phyloP scores from a whole-genome alignment of 805 yeast species.

The Wickerhamomyces queroliae region DNA sequence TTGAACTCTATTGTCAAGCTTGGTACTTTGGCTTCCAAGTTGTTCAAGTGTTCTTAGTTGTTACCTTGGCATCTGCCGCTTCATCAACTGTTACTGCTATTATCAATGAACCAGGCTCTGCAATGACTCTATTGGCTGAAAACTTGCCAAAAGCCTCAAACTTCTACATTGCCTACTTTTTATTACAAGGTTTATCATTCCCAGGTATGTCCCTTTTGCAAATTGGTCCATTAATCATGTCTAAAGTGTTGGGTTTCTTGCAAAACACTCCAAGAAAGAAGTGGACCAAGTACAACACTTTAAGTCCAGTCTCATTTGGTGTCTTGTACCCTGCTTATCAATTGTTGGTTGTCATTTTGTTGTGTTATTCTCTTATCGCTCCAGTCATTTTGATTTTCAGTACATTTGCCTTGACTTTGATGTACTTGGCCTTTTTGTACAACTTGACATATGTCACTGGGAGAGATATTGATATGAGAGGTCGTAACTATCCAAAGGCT shows the following conservation, averaged over 20 bases:
- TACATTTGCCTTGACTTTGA: slow-evolving; percentile 47
- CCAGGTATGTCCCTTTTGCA: slow-evolving; percentile 77
- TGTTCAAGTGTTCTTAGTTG: slow-evolving; percentile 80
- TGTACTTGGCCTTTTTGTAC: slow-evolving; percentile 60
- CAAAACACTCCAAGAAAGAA: slow-evolving; percentile 89
- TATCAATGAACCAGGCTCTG: slow-evolving; percentile 56
- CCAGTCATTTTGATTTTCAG: slow-evolving; percentile 69
- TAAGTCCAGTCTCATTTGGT: slow-evolving; percentile 75
- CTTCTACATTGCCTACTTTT: slow-evolving; percentile 78
- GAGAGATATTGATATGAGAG: slow-evolving; percentile 55
- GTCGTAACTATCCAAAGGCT: slow-evolving; percentile 69
- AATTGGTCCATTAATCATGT: slow-evolving; percentile 64
- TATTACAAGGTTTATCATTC: slow-evolving; percentile 74
- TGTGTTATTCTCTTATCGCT: slow-evolving; percentile 74
- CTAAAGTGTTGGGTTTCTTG: slow-evolving; percentile 66
- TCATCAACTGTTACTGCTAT: slow-evolving; percentile 69
- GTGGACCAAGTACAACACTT: slow-evolving; percentile 68
- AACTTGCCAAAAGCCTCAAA: slow-evolving; percentile 88
- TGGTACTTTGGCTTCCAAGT: slow-evolving; percentile 92
- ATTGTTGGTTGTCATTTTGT: slow-evolving; percentile 63
- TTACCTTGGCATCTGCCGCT: slow-evolving; percentile 79
- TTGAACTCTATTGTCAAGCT: slow-evolving; percentile 78
- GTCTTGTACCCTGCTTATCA: slow-evolving; percentile 75
- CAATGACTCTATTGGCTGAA: slow-evolving; percentile 67
- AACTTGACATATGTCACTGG: slow-evolving; percentile 56